phyloP scores from a whole-genome alignment of 2,329 filamentous ascomycete species.

The Aspergillus latus region DNA sequence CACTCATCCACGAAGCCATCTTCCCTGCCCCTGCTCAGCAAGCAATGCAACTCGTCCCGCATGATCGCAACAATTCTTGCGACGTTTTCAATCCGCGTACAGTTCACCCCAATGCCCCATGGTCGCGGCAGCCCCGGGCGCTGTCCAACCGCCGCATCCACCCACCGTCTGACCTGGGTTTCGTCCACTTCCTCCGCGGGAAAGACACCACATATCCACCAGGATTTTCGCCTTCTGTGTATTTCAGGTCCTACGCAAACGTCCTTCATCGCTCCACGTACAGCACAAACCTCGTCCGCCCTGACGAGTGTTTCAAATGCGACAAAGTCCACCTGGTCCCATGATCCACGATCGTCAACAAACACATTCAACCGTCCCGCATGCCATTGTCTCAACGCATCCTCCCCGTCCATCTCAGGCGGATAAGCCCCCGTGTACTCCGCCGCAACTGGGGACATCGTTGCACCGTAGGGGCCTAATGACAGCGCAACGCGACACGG shows the following conservation, averaged over 20 bases:
- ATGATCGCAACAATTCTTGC: conserved; percentile 26
- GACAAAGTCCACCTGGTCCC: conserved; percentile 50
- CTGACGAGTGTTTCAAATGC: conserved; percentile 67
- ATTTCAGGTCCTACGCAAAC: not conserved
- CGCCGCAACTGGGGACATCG: conserved; percentile 61
- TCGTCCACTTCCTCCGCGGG: conserved; percentile 53
- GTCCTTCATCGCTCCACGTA: conserved; percentile 48
- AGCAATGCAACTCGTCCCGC: conserved; percentile 37
- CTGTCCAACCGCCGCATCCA: conserved; percentile 38
- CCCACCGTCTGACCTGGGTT: conserved; percentile 47
- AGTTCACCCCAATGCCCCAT: conserved; percentile 68
- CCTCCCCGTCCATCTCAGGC: conserved; percentile 44
- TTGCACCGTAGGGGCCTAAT: conserved; percentile 66
- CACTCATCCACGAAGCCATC: conserved; percentile 25
- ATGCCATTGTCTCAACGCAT: conserved; percentile 59
- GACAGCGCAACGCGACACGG: conserved; percentile 51
- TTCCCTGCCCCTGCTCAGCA: conserved; percentile 33
- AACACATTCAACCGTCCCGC: conserved; percentile 55
- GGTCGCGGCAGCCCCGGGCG: conserved; percentile 39
- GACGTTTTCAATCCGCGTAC: conserved; percentile 46
- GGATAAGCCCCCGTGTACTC: conserved; percentile 67
- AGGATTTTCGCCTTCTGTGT: conserved; percentile 33
- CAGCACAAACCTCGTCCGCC: conserved; percentile 61
- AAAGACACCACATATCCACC: conserved; percentile 66
- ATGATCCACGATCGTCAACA: conserved; percentile 23